A percentile compares a stretch with the other conserved stretches of the same genome.
Evolutionary conservation across 164 flowering plant genomes (phyloP).

Genomic region (Macadamia integrifolia): DNA sequence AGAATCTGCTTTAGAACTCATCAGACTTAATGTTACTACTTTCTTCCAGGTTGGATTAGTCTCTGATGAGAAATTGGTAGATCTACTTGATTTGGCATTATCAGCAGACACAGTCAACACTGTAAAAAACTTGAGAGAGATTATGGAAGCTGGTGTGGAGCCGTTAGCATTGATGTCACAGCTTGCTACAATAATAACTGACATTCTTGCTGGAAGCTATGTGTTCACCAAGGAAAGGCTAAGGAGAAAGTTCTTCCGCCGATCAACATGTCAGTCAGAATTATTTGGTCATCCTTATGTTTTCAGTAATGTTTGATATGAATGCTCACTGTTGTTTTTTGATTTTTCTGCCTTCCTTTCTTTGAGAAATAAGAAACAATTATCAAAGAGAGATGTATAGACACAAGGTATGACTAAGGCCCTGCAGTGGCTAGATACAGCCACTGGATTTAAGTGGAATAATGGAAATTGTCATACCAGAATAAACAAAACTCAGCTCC

Average conservation of each 20-base stretch:
- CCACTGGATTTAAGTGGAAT: no score
- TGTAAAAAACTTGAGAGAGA: slow-evolving; percentile 80
- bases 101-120: slow-evolving; percentile 98
- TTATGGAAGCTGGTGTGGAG: slow-evolving; percentile 94
- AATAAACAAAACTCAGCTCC: no score
- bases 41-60: slow-evolving; percentile 81
- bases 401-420: no score
- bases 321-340: no score
- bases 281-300: background rate
- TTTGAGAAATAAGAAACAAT: no score
- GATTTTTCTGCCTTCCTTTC: no score
- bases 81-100: slow-evolving; percentile 93
- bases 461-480: no score
- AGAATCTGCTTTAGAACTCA: slow-evolving; percentile 7
- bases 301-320: background rate
- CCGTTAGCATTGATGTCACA: slow-evolving; percentile 97
- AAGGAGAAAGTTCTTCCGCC: slow-evolving; percentile 75
- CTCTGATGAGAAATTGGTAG: slow-evolving; percentile 93
- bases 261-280: slow-evolving; percentile 59
- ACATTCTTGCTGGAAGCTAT: slow-evolving; percentile 91
- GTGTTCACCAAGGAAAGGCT: slow-evolving; percentile 61
- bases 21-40: background rate
- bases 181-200: slow-evolving; percentile 92
- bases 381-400: no score
- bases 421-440: no score